phyloP scores from a whole-genome alignment of 1,139 yeast species.

The Candida smagusa region DNA sequence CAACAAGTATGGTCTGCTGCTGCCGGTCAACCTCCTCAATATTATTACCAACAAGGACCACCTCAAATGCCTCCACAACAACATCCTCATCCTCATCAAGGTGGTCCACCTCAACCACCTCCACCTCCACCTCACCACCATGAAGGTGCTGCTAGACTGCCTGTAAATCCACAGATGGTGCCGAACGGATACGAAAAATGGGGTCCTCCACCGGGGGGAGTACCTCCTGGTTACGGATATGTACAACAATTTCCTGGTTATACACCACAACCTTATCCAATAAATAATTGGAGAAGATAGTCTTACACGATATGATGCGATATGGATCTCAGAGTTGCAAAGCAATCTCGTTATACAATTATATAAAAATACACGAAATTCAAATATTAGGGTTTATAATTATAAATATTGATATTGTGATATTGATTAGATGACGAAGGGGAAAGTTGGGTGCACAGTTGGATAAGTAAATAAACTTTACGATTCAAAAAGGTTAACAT shows the following conservation, averaged over 20 bases:
- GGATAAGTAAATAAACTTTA: too few species aligned
- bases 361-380: too few species aligned
- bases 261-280: slow-evolving; percentile 21
- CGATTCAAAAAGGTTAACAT: too few species aligned
- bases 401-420: too few species aligned
- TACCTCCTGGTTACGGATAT: slow-evolving; percentile 34
- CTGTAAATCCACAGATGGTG: slow-evolving; percentile 22
- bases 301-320: background rate
- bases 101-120: slow-evolving; percentile 17
- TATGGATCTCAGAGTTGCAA: too few species aligned
- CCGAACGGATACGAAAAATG: slow-evolving; percentile 30
- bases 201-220: slow-evolving; percentile 33
- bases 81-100: slow-evolving; percentile 13
- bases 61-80: slow-evolving; percentile 8
- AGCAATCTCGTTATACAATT: too few species aligned
- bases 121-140: slow-evolving; percentile 9
- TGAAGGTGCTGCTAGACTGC: slow-evolving; percentile 18
- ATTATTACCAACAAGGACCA: slow-evolving; percentile 20
- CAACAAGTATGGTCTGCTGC: slow-evolving; percentile 26
- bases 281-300: slow-evolving; percentile 33
- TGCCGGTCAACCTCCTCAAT: slow-evolving; percentile 23
- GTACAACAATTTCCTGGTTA: slow-evolving; percentile 30
- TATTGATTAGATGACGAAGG: too few species aligned
- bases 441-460: too few species aligned
- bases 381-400: too few species aligned